These are phyloP conservation scores for Crithidia acanthocephali DNA, from an alignment of 208 protist genomes.

Conservation along the genomic window DNA sequence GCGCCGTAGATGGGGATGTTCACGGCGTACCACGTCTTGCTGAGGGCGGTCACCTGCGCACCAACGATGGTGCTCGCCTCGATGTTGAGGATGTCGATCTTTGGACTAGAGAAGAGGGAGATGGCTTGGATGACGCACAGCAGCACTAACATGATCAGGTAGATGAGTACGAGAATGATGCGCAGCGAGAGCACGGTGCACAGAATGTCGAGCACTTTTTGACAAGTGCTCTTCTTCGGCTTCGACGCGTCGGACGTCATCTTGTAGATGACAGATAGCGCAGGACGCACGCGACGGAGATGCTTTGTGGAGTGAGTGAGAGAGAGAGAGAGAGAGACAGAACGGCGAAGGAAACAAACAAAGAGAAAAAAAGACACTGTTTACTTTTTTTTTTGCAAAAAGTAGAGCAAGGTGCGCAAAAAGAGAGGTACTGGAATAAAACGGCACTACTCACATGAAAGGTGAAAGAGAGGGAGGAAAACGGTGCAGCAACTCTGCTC, in stretches of 20 bases:
- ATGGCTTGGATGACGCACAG: slow-evolving; percentile 34
- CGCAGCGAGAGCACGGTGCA: slow-evolving; percentile 28
- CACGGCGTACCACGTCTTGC: slow-evolving; percentile 16
- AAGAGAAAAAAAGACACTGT: too few species aligned
- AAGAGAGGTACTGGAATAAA: too few species aligned
- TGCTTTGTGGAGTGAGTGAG: too few species aligned
- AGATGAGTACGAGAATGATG: slow-evolving; percentile 36
- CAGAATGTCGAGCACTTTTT: slow-evolving; percentile 12
- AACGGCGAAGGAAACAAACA: not conserved
- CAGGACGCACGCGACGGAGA: not conserved
- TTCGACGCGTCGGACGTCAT: not conserved
- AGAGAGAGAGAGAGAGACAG: not conserved
- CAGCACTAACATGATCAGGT: slow-evolving; percentile 35
- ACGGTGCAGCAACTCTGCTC: too few species aligned
- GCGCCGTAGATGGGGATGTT: slow-evolving; percentile 43
- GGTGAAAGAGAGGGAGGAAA: too few species aligned
- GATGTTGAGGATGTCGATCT: slow-evolving; percentile 34
- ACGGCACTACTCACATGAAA: too few species aligned
- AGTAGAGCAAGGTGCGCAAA: too few species aligned
- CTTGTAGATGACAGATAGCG: not conserved
- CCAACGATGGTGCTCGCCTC: slow-evolving; percentile 33
- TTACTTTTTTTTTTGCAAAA: too few species aligned
- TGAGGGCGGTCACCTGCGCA: not conserved
- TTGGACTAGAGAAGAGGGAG: slow-evolving; percentile 38
- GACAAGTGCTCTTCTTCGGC: slow-evolving; percentile 15